phyloP scores from a whole-genome alignment of 805 yeast genomes.

The Suhomyces vadensis region DNA sequence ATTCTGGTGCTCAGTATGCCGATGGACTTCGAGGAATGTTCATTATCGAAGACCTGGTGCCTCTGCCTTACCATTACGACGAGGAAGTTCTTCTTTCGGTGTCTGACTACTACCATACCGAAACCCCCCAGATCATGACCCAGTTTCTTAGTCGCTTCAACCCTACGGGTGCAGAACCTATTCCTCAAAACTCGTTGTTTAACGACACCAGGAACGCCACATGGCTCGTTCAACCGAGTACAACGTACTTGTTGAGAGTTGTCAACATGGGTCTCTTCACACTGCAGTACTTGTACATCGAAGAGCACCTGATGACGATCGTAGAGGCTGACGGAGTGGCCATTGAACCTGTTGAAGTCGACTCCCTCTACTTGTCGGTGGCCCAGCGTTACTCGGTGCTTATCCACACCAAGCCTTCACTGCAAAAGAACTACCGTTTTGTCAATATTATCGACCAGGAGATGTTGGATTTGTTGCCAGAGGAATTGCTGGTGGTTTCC shows the following conservation, averaged over 20 bases:
- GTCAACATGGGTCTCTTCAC: slow-evolving; percentile 72
- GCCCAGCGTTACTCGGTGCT: slow-evolving; percentile 82
- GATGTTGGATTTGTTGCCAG: slow-evolving; percentile 72
- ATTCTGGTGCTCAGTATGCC: slow-evolving; percentile 72
- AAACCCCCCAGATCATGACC: slow-evolving; percentile 46
- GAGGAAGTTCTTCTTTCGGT: slow-evolving; percentile 59
- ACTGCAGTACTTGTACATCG: slow-evolving; percentile 52
- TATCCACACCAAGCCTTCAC: slow-evolving; percentile 51
- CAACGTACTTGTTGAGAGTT: slow-evolving; percentile 64
- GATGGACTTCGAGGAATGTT: slow-evolving; percentile 76
- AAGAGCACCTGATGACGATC: slow-evolving; percentile 41
- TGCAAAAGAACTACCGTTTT: slow-evolving; percentile 54
- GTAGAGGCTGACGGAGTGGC: slow-evolving; percentile 53
- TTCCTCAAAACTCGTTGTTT: slow-evolving; percentile 65
- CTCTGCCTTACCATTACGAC: slow-evolving; percentile 59
- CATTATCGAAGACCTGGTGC: slow-evolving; percentile 56
- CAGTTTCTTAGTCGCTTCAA: slow-evolving; percentile 63
- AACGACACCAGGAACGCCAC: slow-evolving; percentile 64
- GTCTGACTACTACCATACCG: slow-evolving; percentile 64
- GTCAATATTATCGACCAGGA: slow-evolving; percentile 61
- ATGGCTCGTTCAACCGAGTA: slow-evolving; percentile 55
- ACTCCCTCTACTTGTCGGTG: slow-evolving; percentile 63
- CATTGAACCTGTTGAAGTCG: slow-evolving; percentile 57
- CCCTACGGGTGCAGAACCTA: slow-evolving; percentile 85
- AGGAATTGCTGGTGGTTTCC: slow-evolving; percentile 52